Conservation (phyloP, 441 rosid genomes). For the Arabidopsis lyrata region DNA sequence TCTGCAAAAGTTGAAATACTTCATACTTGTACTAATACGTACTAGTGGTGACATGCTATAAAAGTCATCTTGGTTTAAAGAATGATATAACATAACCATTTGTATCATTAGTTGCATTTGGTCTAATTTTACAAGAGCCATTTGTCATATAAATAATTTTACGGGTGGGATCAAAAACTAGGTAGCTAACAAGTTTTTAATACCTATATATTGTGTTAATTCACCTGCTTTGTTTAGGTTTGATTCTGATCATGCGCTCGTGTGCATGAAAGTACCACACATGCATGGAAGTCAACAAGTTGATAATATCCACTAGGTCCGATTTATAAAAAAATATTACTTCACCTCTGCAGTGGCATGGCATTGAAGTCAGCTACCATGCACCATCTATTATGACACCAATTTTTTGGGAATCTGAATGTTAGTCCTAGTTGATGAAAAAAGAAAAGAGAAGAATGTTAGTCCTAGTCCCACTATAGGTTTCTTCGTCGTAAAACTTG, state of each 20-base stretch:
- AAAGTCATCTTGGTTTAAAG: neutral
- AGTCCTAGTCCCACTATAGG: neutral
- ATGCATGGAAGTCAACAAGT: slow-evolving; percentile 13
- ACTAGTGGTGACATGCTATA: neutral
- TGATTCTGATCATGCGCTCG: neutral
- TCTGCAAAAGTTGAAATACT: neutral
- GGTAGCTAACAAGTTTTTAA: neutral
- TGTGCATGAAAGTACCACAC: slow-evolving; percentile 15
- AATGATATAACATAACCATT: neutral
- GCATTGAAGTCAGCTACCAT: neutral
- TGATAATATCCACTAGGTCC: slow-evolving; percentile 5
- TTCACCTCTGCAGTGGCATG: neutral
- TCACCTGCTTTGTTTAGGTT: neutral
- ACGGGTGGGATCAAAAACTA: neutral
- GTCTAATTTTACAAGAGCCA: neutral
- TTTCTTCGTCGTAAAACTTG: slow-evolving; percentile 5
- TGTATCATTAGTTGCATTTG: neutral
- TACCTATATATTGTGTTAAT: neutral
- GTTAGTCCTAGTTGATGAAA: neutral
- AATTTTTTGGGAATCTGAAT: slow-evolving; percentile 9
- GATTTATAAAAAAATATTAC: neutral
- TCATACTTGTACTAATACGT: neutral
- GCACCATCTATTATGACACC: neutral
- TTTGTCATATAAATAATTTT: neutral
- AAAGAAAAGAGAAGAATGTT: too few relatives aligned